phyloP scores from a whole-genome alignment of 2,329 filamentous ascomycete genomes.

The Rosellinia necatrix region DNA sequence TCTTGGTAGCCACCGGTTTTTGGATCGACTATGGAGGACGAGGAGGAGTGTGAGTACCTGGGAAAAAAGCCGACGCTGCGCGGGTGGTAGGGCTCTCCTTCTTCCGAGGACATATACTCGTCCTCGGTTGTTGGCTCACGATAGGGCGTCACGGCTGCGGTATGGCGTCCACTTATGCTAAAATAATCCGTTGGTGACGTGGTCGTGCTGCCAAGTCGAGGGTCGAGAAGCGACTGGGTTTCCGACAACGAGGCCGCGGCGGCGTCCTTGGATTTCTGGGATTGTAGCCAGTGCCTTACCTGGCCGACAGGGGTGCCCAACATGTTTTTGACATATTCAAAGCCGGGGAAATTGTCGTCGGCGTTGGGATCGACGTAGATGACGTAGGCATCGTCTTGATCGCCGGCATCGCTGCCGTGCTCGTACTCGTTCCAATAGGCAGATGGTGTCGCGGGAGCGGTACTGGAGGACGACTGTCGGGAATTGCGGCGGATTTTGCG shows the following conservation, averaged over 20 bases:
- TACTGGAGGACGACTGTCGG: slow-evolving; percentile 18
- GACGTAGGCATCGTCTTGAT: slow-evolving; percentile 66
- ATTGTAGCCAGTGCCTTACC: slow-evolving; percentile 55
- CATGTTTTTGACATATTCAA: slow-evolving; percentile 62
- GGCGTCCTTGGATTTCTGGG: slow-evolving; percentile 13
- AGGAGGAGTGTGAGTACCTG: slow-evolving; percentile 42
- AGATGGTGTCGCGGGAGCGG: slow-evolving; percentile 27
- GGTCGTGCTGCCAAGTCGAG: background rate
- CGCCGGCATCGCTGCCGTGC: slow-evolving; percentile 71
- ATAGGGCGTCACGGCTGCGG: slow-evolving; percentile 10
- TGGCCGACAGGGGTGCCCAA: slow-evolving; percentile 55
- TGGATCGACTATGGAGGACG: slow-evolving; percentile 54
- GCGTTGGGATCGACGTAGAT: slow-evolving; percentile 77
- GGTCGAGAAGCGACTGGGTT: slow-evolving; percentile 37
- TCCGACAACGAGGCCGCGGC: slow-evolving; percentile 26
- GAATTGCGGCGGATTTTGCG: slow-evolving; percentile 8
- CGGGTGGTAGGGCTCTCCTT: background rate
- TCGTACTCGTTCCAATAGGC: slow-evolving; percentile 88
- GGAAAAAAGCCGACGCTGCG: background rate
- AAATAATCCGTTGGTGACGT: slow-evolving; percentile 36
- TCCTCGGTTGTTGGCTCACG: slow-evolving; percentile 45
- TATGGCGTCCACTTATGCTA: slow-evolving; percentile 22
- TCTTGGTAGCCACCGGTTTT: slow-evolving; percentile 57
- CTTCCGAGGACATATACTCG: slow-evolving; percentile 36
- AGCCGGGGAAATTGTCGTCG: slow-evolving; percentile 62